Evolutionary conservation across 1,284 basidiomycete species (phyloP), one percentile per base, ranked within the genome.

Genomic region (Apiotrichum mycotoxinovorans): DNA sequence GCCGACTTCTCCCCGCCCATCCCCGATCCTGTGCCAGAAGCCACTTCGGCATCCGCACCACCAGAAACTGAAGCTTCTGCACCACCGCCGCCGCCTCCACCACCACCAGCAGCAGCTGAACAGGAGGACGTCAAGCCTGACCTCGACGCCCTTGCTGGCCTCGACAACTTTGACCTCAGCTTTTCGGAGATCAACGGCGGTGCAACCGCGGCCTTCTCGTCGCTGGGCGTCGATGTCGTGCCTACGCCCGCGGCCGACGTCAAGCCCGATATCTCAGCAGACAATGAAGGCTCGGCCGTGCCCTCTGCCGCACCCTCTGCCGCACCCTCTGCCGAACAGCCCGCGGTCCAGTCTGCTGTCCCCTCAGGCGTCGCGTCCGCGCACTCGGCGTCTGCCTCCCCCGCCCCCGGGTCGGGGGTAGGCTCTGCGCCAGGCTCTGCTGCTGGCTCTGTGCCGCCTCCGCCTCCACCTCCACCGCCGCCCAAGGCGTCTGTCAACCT

Each of bases 391-490:
- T 48, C 46, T 12, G 18, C 20, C 1, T 48, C 46, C 22, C 46
- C 46, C 10, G n/a, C 30, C n/a, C 44, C 44, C 17, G 44, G 27
- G 12, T 20, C 30, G 1, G 44, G 14, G 7, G 14, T n/a, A 20
- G 27, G 9, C 7, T 26, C 26, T 4, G 44, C 27, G 17, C 12
- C 44, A 14, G 27, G n/a, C 18, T 46, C 44, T 15, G 30, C 15
- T 15, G 12, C 27, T n/a, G 44, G 44, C n/a, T 46, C 44, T 10
- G 44, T 15, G 8, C 44, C 46, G 17, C n/a, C 42, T 14, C 52
- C 61, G 15, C 67, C 68, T 2, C 72, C 46, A 35, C 46, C 71
- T 9, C 73, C 73, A 11, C 74, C 74, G 12, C 69, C 69, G 2
- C 66, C 69, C 1, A 38, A 47, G 22, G 23, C 42, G 1, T 38